phyloP scores from a whole-genome alignment of 371 early-diverging fungal species.

The Batrachochytrium dendrobatidis region DNA sequence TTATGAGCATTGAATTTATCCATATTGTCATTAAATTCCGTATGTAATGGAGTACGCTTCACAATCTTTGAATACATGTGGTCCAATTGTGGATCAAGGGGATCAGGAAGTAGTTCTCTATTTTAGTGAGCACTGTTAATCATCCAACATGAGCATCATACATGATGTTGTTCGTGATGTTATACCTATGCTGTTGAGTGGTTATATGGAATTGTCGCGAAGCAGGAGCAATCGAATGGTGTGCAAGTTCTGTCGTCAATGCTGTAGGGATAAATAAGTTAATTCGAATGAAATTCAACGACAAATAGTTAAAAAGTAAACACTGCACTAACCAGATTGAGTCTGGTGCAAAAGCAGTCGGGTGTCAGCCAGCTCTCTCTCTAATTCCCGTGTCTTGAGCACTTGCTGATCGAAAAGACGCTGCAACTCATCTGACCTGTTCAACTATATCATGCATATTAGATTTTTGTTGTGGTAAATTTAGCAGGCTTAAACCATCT shows the following conservation, averaged over 20 bases:
- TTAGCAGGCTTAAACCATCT: neutral
- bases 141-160: neutral
- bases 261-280: slow-evolving; percentile 2
- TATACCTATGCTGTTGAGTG: neutral
- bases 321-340: slow-evolving; percentile 15
- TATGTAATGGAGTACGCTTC: neutral
- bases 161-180: neutral
- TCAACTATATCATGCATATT: slow-evolving; percentile 13
- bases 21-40: no score
- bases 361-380: slow-evolving; percentile 33
- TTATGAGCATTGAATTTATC: no score
- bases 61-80: neutral
- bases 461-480: neutral
- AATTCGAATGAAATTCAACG: neutral
- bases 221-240: neutral
- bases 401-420: slow-evolving; percentile 27
- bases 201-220: neutral
- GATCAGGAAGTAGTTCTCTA: slow-evolving; percentile 4
- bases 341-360: slow-evolving; percentile 29
- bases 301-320: neutral
- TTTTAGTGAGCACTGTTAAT: neutral
- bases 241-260: slow-evolving; percentile 4
- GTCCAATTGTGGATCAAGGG: slow-evolving; percentile 3
- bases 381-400: slow-evolving; percentile 28
- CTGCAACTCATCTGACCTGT: slow-evolving; percentile 29